Evolutionary conservation across 768 basidiomycete genomes (phyloP), one percentile per base, ranked within the genome.

Genomic region (Trametes cinnabarina): DNA sequence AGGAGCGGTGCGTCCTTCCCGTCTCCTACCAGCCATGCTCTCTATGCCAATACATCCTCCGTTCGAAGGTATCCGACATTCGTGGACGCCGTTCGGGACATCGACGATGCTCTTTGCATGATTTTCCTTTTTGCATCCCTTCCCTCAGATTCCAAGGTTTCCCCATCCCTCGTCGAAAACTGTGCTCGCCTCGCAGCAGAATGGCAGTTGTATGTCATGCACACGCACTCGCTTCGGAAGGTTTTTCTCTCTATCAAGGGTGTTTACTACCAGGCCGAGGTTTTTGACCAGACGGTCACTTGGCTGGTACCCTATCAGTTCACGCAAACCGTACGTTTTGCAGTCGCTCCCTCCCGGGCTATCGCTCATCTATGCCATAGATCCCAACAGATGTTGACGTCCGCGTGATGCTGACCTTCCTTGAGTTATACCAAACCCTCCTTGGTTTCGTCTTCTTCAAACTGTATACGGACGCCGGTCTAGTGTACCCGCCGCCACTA

Each of bases 221-320:
- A 93, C 68, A 84, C 91, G 1, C 82, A 80, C 59, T 80, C 89
- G 14, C 80, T 98, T 39, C 84, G 89, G 51, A 97, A 97, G 73
- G 86, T 88, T 28, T 99, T 99, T 75, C 78, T 99, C 54, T 94
- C 92, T 40, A 96, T 99, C 73, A 98, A 98, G 75, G 97, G 97
- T 39, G 85, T 99, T 43, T 99, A 98, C 74, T 98, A 95, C 72
- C 95, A 98, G 74, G 95, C 93, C 9, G 92, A 96, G 70, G 81
- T 98, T 23, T 87, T 94, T 79, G 94, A 92, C 61, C 91, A 98
- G 74, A 86, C 81, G 28, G 82, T 98, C 43, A 95, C 89, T 35
- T 99, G 97, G 97, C 84, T 98, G 28, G 91, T 97, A 19, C 95
- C 96, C 1, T 98, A 97, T 72, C 92, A 92, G 68, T 99, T 99